Conservation (phyloP, 306 rosid species). For the Echinosophora koreensis region DNA sequence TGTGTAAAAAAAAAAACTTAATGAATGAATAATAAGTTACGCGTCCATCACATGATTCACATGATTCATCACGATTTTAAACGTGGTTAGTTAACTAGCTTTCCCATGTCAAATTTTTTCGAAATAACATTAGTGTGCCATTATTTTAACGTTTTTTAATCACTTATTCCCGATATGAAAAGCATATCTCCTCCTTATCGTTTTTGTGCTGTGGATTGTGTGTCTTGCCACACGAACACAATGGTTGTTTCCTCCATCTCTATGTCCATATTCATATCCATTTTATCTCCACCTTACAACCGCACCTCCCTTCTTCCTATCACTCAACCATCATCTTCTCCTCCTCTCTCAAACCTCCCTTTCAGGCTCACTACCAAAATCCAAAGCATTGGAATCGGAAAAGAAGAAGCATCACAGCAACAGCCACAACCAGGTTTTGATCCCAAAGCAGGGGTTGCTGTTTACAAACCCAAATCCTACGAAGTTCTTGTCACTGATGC, state of each 20-base stretch:
- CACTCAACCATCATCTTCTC: background rate
- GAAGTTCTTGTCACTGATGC: constrained; percentile 84
- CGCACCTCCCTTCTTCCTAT: constrained; percentile 40
- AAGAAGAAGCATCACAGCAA: constrained; percentile 43
- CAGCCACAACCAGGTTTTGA: constrained; percentile 26
- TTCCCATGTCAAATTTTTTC: no score
- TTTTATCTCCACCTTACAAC: constrained; percentile 50
- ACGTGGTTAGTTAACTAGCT: no score
- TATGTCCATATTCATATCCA: constrained; percentile 42
- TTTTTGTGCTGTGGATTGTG: background rate
- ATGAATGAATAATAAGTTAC: no score
- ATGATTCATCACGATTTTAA: no score
- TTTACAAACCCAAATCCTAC: constrained; percentile 92
- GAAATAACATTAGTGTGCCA: no score
- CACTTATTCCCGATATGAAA: no score
- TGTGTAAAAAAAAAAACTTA: no score
- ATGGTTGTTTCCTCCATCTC: constrained; percentile 26
- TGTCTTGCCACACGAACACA: background rate
- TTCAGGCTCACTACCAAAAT: constrained; percentile 42
- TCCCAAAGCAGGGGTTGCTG: constrained; percentile 74
- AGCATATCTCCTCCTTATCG: background rate
- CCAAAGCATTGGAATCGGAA: constrained; percentile 54
- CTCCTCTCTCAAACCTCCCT: constrained; percentile 20
- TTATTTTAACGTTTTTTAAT: no score
- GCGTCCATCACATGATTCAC: no score